Evolutionary conservation across 768 basidiomycete species (phyloP).

Genomic region (Panellus pusillus): DNA sequence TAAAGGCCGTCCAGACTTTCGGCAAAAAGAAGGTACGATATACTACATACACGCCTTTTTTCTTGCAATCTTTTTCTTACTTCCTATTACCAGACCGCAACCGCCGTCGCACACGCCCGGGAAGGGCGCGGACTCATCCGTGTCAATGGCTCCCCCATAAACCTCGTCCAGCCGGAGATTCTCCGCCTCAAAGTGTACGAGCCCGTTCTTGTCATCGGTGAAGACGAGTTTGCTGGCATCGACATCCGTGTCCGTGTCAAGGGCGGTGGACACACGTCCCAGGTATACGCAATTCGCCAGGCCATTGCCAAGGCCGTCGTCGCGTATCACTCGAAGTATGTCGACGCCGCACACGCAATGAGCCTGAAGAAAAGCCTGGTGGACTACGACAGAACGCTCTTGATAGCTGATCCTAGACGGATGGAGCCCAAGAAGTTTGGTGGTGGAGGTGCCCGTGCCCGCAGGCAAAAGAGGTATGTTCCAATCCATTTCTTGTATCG

Average conservation of each 20-base stretch:
- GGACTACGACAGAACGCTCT: constrained; percentile 87
- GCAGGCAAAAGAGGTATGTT: constrained; percentile 92
- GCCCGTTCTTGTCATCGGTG: constrained; percentile 90
- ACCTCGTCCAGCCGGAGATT: constrained; percentile 92
- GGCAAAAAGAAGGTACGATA: constrained; percentile 97
- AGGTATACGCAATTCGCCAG: constrained; percentile 98
- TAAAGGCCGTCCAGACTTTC: constrained; percentile 96
- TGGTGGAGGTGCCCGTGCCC: constrained; percentile 96
- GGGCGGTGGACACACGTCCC: constrained; percentile 99
- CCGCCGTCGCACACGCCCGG: constrained; percentile 95
- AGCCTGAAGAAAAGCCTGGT: constrained; percentile 98
- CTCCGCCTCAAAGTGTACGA: constrained; percentile 99
- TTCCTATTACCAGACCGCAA: constrained; percentile 72
- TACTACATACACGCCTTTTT: background rate
- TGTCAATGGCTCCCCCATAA: constrained; percentile 95
- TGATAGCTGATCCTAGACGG: constrained; percentile 94
- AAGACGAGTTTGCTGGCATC: constrained; percentile 81
- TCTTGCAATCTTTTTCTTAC: constrained; percentile 5
- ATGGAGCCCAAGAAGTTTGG: constrained; percentile 99
- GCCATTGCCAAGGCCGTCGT: constrained; percentile 97
- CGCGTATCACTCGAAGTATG: constrained; percentile 98
- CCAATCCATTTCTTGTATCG: constrained; percentile 1
- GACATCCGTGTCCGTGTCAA: constrained; percentile 98
- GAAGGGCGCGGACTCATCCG: constrained; percentile 96
- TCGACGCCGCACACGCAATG: constrained; percentile 95